phyloP scores from a whole-genome alignment of 164 flowering plant species.

The Vitis rotundifolia region DNA sequence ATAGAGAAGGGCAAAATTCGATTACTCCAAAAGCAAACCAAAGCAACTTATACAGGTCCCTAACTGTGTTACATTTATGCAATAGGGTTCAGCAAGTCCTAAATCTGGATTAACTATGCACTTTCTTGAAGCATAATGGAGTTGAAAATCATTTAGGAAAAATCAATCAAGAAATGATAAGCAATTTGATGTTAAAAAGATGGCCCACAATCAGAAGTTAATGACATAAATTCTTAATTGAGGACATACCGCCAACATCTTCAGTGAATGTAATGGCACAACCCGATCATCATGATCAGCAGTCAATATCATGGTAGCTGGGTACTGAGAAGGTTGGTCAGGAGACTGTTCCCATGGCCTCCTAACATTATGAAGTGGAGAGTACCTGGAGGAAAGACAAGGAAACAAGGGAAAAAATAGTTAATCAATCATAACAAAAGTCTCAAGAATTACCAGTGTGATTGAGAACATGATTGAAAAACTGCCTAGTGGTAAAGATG shows the following conservation, averaged over 20 bases:
- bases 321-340: conserved; percentile 59
- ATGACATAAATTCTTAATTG: neutral
- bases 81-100: too few relatives aligned
- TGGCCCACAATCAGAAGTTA: neutral
- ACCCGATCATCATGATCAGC: conserved; percentile 99
- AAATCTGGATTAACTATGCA: too few relatives aligned
- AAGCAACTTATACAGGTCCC: too few relatives aligned
- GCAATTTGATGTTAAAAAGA: neutral
- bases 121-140: neutral
- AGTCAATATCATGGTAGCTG: conserved; percentile 90
- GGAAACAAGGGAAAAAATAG: neutral
- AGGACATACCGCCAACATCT: conserved; percentile 81
- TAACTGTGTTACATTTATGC: neutral
- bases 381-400: conserved; percentile 54
- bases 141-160: neutral
- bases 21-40: too few relatives aligned
- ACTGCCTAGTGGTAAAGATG: neutral
- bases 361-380: conserved; percentile 94
- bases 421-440: neutral
- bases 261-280: conserved; percentile 92
- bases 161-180: neutral
- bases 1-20: too few relatives aligned
- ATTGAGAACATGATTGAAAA: neutral
- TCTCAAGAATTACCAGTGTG: neutral
- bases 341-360: conserved; percentile 83